Evolutionary conservation across 495 filamentous ascomycete species (phyloP), one percentile per base, ranked within the genome.

Genomic region (Penicillium lividum): DNA sequence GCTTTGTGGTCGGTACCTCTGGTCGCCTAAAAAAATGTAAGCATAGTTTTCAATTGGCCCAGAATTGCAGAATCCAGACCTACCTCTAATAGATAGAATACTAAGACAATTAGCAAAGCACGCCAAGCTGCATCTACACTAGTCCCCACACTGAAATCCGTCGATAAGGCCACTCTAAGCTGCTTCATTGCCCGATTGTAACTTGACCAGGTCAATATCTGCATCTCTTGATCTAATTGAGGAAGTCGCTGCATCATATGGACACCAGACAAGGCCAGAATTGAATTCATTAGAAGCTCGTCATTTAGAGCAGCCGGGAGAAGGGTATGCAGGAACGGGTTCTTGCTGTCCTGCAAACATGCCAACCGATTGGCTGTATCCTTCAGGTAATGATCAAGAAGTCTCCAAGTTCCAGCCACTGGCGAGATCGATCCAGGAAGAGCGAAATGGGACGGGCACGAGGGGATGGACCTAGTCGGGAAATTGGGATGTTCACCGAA

Each of bases 11-110:
- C 58, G 43, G 30, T 64, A 10, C 62, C 62, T 38, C 51, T 57
- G 3, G 62, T 64, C 10, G 62, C 62, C 62, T 64, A 30, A 18
- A 22, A n/a, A n/a, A 13, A 18, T 15, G 54, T 64, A 8, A 60
- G 62, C 51, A 38, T 36, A 1, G 30, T 15, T 48, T 28, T 1
- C 7, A 13, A 16, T 42, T 5, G 13, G 9, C 11, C 15, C 1
- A 18, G 8, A 22, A 22, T 22, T 22, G 22, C 2, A 22, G 47
- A 22, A 27, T 15, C 38, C 4, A 30, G 18, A 4, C 61, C 33
- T 63, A 53, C 61, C 61, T 63, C 61, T 36, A 63, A 22, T 51
- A 63, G 53, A 53, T 63, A 63, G 30, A 63, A 59, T 59, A 63
- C 53, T 16, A 63, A 56, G n/a, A 63, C 61, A 36, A 63, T 48